Percentiles rank a stretch among this genome's conserved stretches.
Evolutionary conservation across 1,284 basidiomycete genomes (phyloP).

Genomic region (Exsudoporus floridanus): DNA sequence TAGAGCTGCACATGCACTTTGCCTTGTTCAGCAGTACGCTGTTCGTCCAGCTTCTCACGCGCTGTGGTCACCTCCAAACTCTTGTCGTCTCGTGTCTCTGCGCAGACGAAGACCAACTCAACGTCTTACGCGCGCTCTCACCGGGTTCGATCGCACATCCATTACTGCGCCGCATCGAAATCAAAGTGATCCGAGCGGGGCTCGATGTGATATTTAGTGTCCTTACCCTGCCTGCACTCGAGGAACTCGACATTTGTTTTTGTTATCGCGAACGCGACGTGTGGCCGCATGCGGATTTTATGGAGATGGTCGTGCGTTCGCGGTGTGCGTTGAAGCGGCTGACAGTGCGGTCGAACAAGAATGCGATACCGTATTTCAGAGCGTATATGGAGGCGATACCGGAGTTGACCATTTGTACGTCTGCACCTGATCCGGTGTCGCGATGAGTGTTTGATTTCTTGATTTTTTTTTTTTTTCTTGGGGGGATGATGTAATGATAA

Average conservation of each 20-base stretch:
- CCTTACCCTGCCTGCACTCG: conserved; percentile 28
- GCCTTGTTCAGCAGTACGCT: conserved; percentile 24
- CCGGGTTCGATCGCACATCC: conserved; percentile 21
- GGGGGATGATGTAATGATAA: too few species aligned
- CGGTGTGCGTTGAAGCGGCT: conserved; percentile 24
- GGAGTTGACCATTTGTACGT: conserved; percentile 22
- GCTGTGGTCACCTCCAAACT: conserved; percentile 23
- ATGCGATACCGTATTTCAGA: conserved; percentile 18
- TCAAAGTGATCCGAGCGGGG: conserved; percentile 31
- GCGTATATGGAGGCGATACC: conserved; percentile 27
- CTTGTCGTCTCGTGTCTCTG: conserved; percentile 27
- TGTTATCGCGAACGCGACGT: conserved; percentile 30
- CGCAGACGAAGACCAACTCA: conserved; percentile 18
- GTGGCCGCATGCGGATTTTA: conserved; percentile 32
- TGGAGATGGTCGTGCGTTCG: conserved; percentile 27
- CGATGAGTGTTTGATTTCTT: conserved; percentile 3
- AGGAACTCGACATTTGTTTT: conserved; percentile 36
- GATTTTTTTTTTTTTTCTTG: too few species aligned
- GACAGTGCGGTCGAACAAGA: conserved; percentile 28
- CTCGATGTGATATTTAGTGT: conserved; percentile 21
- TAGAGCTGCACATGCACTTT: conserved; percentile 33
- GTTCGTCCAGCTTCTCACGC: conserved; percentile 27
- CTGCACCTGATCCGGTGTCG: not conserved
- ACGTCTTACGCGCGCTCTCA: conserved; percentile 7
- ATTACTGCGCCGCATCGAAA: conserved; percentile 26